Evolutionary conservation across 2,329 filamentous ascomycete genomes (phyloP).

Genomic region (Trichoderma sp.): DNA sequence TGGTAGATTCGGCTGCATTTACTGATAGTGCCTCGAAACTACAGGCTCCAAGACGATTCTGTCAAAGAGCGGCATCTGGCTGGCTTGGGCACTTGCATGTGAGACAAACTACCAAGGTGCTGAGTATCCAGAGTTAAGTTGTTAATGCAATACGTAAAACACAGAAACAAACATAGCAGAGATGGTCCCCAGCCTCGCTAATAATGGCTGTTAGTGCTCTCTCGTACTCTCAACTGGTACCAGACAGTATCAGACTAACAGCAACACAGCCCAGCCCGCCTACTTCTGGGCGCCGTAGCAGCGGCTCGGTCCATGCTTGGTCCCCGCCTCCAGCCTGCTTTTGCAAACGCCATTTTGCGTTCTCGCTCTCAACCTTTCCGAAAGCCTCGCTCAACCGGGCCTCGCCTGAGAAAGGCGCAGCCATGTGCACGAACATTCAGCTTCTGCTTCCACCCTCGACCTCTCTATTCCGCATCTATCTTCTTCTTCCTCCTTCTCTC

Average conservation of each 20-base stretch:
- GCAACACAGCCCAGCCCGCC: neutral
- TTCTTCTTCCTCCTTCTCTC: neutral
- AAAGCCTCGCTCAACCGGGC: conserved; percentile 1
- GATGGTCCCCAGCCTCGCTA: neutral
- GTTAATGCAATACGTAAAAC: neutral
- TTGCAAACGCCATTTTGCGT: neutral
- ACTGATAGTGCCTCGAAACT: neutral
- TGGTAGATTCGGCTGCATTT: neutral
- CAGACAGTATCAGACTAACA: neutral
- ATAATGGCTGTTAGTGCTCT: neutral
- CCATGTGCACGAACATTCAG: neutral
- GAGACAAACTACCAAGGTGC: neutral
- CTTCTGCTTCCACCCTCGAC: neutral
- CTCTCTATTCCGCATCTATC: neutral
- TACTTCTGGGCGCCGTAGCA: conserved; percentile 7
- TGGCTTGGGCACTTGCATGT: neutral
- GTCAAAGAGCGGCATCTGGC: neutral
- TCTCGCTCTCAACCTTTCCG: neutral
- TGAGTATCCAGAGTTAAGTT: neutral
- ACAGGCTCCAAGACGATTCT: neutral
- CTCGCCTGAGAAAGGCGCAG: conserved; percentile 23
- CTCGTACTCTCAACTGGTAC: neutral
- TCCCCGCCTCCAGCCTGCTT: neutral
- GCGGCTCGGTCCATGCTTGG: conserved; percentile 27
- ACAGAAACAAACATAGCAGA: neutral